Evolutionary conservation across 495 filamentous ascomycete genomes (phyloP), one percentile per base, ranked within the genome.

Genomic region (Penicillium canariense): DNA sequence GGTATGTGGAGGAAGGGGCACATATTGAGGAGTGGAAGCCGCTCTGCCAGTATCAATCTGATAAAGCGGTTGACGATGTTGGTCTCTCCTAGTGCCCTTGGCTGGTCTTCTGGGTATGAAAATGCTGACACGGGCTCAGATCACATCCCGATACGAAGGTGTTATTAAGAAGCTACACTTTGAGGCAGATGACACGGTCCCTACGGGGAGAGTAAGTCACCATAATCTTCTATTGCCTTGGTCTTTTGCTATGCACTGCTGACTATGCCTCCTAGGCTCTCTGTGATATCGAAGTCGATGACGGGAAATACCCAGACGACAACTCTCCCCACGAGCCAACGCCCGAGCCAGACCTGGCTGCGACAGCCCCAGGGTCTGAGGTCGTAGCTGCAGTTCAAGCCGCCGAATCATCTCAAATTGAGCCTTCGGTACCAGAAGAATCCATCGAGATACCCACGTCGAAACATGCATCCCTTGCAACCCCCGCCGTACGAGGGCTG

Each of bases 21-120:
- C 85, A 90, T 49, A 91, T 99, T 60, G 92, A 97, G 76, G 91
- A 99, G 73, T 99, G 96, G 83, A 93, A 95, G 66, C 93, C 90
- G 50, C 75, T 99, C 32, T 99, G 95, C 70, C 94, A 99, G 73
- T 95, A 97, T 35, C 94, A 97, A 68, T 94, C 89, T 50, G 95
- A 99, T 74, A 99, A 99, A 71, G 95, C 95, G 12, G 92, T 90
- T n/a, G 91, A 96, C 35, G 94, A 97, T 76, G 85, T 87, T 62
- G 60, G 73, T 60, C 12, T 18, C 12, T 48, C 7, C 31, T 31
- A 9, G 8, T 5, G 15, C 12, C 25, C 23, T 5, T 9, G 2
- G 23, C 6, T 17, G 0, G 6, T 0, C 10, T 40, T 5, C 23
- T 17, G 9, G n/a, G 14, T 31, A 52, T 60, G 26, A 52, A 39